Evolutionary conservation across 1,284 basidiomycete genomes (phyloP), one percentile per base, ranked within the genome.

Genomic region (Rhodotorula sp.): DNA sequence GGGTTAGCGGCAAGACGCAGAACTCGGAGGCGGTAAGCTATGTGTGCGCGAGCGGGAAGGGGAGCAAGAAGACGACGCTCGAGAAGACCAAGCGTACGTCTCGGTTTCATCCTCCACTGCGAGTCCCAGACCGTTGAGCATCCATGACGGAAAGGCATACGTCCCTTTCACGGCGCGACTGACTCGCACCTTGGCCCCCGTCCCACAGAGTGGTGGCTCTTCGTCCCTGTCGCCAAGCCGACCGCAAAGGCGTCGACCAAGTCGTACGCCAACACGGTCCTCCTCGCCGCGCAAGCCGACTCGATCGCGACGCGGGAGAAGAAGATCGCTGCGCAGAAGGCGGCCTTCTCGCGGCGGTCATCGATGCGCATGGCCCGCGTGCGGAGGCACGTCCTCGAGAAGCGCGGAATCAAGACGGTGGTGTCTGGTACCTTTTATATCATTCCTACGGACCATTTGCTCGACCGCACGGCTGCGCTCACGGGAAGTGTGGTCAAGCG

Each of bases 221-320:
- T 69, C 13, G 69, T 75, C 29, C 69, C 74, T 17, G 62, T 70
- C 13, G 54, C 41, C 39, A 73, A 72, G 34, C 66, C 66, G 29
- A 61, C 50, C n/a, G 67, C 39, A 1, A 13, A 27, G 0, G 46
- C 66, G 2, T 36, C 61, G 25, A 1, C 64, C 22, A 70, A 64
- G 58, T 64, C 69, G 7, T 46, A 61, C 37, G 60, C 62, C 19
- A 72, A 72, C 59, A 27, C 27, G 21, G 62, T 69, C 50, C 69
- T 75, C 34, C 64, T 75, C 64, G 73, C 73, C 50, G 73, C 73
- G 8, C 74, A 75, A 15, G 56, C 60, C 50, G 68, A 75, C 46
- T 66, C 66, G 39, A 71, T 75, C 66, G 36, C 50, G 37, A 75
- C 74, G n/a, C 64, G 71, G 57, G 63, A 72, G 64, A 64, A 64